Conservation (phyloP, 2,329 filamentous ascomycete genomes). For the Fusarium nisikadoi region DNA sequence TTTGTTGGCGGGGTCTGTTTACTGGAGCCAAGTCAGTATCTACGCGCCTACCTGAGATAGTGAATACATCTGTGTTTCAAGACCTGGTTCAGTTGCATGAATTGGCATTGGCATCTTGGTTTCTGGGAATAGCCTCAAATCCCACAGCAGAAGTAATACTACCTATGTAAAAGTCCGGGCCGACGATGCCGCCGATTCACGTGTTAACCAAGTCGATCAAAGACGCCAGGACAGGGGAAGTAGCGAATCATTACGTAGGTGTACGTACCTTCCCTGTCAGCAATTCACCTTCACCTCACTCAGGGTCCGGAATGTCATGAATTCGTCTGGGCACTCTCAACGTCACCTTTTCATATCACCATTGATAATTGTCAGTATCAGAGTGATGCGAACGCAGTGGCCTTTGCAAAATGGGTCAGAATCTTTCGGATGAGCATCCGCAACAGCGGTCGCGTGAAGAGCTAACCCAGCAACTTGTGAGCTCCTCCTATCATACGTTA, state of each 20-base stretch:
- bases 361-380: neutral
- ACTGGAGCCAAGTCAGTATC: neutral
- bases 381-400: constrained; percentile 39
- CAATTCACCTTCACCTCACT: constrained; percentile 12
- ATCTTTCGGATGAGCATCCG: constrained; percentile 58
- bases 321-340: constrained; percentile 29
- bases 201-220: constrained; percentile 3
- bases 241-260: constrained; percentile 29
- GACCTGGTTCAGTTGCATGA: neutral
- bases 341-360: constrained; percentile 28
- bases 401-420: constrained; percentile 61
- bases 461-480: constrained; percentile 63
- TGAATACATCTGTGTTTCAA: neutral
- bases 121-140: constrained; percentile 29
- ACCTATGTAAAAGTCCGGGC: neutral
- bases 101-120: neutral
- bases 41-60: neutral
- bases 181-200: constrained; percentile 16
- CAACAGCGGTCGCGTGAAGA: constrained; percentile 61
- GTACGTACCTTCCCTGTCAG: constrained; percentile 42
- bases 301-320: constrained; percentile 38
- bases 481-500: constrained; percentile 31
- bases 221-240: constrained; percentile 13
- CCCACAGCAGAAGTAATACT: neutral
- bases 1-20: neutral